Evolutionary conservation across 306 rosid species (phyloP), one percentile per base, ranked within the genome.

Genomic region (Cicer arietinum): DNA sequence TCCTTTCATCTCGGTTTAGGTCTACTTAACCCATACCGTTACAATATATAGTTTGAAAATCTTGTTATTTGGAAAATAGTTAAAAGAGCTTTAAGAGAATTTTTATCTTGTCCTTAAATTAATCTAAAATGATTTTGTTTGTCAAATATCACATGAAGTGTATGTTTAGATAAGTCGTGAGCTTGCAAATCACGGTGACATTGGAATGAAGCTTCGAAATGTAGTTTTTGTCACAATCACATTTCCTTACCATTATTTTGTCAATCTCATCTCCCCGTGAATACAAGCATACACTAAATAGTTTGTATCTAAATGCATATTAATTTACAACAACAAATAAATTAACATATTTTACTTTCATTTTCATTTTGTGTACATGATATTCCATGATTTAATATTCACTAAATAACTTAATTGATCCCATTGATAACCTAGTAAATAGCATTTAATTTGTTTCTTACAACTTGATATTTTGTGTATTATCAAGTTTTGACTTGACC

Each of bases 401-500:
- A 60, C 61, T 61, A 35, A 35, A 69, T 35, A 42, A 75, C 57
- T 61, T 20, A 20, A 76, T 81, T 70, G 17, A 56, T 65, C 45
- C 35, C 35, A 46, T 6, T 71, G 43, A 62, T 39, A 69, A 16
- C 72, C 60, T 35, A 76, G 1, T 50, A 35, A 52, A 43, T 22
- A 7, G 4, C 30, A 69, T 76, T 42, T 18, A 37, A 62, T 67
- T 42, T 43, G 30, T 10, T 59, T 63, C 52, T 20, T 71, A 56
- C 48, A 70, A 46, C 60, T 71, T 37, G 22, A 56, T 50, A 69
- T 35, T 47, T 58, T 62, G 22, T 41, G 56, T 39, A 71, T 30
- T 7, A 80, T 79, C 75, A 80, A 69, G 67, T 7, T 8, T 54
- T 48, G 56, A 56, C 67, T 8, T 91, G 92, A 70, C 39, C 77